Base-by-base conservation (phyloP, 495 filamentous ascomycete species). In the Cercophora samala region DNA sequence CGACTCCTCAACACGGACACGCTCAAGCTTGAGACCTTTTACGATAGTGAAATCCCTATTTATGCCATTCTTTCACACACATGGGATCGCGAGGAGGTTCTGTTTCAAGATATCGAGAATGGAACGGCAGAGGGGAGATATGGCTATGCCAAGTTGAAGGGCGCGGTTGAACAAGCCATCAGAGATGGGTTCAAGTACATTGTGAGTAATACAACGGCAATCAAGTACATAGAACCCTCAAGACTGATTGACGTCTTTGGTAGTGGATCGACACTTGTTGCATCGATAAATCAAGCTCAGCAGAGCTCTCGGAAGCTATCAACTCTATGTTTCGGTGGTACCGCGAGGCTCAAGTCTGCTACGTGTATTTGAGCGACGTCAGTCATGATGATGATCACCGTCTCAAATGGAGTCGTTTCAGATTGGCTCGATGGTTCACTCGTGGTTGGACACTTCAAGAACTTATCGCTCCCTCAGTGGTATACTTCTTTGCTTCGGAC, bases 21-120 rank as follows among this genome's bases (percentile, higher is more conserved):
- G 15, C 64, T 74, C 3, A 22, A 68, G 46, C 54, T 76, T 2
- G 46, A 66, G 1, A 68, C 75, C 29, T 75, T 73, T 56, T 55
- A 61, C 24, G 69, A 70, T 5, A 25, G 55, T 0, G 55, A 64
- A 5, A 58, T 74, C 32, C 72, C 75, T 1, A 64, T 66, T 1
- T 82, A 82, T 61, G 78, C 74, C 6, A 77, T 78, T 8, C 68
- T 81, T 8, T 79, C 76, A 2, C 79, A 82, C 61, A 77, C 72
- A 0, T 81, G 79, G 78, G 73, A 68, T 32, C 65, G 68, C 9
- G 72, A 73, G 2, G 80, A 82, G 65, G 71, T 78, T 2, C 70
- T 67, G 6, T 77, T 77, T 59, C 66, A 72, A 3, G 75, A 79
- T 18, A 69, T 75, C 25, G 5, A 37, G 21, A 46, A 76, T 23